phyloP scores from a whole-genome alignment of 805 yeast genomes.

The Candida namnaoensis region DNA sequence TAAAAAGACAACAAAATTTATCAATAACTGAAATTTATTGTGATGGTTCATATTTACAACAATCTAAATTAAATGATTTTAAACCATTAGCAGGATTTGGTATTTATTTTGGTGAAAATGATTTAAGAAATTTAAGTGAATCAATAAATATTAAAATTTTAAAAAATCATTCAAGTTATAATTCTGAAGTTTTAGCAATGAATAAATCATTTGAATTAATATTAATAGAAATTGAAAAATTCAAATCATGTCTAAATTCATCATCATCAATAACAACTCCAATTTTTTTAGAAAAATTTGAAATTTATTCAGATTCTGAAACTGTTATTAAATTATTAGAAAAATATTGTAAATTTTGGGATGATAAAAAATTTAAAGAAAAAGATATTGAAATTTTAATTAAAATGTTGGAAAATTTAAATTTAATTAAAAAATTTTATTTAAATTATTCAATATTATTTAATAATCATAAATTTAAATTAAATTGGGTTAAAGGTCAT shows the following conservation, averaged over 20 bases:
- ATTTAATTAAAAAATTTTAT: conserved; percentile 29
- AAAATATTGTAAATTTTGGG: conserved; percentile 53
- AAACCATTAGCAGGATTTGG: conserved; percentile 63
- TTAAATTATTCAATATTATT: conserved; percentile 12
- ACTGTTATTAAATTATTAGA: conserved; percentile 51
- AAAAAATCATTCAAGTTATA: too few species aligned
- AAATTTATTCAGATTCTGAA: conserved; percentile 62
- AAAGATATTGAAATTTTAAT: conserved; percentile 19
- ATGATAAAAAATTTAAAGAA: conserved; percentile 41
- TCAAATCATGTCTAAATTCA: too few species aligned
- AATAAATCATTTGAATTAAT: conserved; percentile 42
- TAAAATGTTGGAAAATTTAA: conserved; percentile 33
- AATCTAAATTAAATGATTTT: conserved; percentile 34
- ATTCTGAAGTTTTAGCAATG: conserved; percentile 56
- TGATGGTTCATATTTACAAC: conserved; percentile 58
- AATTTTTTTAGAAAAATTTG: conserved; percentile 19
- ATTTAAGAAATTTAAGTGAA: conserved; percentile 44
- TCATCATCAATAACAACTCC: too few species aligned
- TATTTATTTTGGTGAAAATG: conserved; percentile 53
- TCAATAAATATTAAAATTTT: too few species aligned
- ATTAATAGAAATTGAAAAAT: conserved; percentile 19
- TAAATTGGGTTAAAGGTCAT: conserved; percentile 70
- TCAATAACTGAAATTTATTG: conserved; percentile 36
- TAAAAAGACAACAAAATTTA: conserved; percentile 4
- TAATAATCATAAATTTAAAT: conserved; percentile 26